A percentile compares a stretch with the other conserved stretches of the same genome.
Conservation (phyloP, 2,329 filamentous ascomycete species). For the Neurospora crassa region DNA sequence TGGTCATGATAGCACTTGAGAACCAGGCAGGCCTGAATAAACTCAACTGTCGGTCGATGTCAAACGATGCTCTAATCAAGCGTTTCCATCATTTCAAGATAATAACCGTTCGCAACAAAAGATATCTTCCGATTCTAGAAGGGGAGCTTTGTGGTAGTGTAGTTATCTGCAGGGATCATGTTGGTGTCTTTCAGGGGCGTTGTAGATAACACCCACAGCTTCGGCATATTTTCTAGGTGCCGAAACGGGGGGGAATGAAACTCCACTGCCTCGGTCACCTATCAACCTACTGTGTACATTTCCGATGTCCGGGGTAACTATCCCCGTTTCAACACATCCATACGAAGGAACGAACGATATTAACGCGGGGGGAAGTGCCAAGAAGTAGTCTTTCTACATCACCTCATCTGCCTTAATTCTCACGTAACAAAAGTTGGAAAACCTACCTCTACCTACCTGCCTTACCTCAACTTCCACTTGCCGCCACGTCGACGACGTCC, state of each 20-base stretch:
- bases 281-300: background rate
- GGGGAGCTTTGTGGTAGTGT: background rate
- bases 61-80: background rate
- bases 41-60: background rate
- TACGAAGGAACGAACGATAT: background rate
- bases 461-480: background rate
- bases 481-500: background rate
- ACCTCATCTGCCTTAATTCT: background rate
- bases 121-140: background rate
- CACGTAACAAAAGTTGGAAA: background rate
- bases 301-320: background rate
- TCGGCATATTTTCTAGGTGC: background rate
- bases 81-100: background rate
- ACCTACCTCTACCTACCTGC: background rate
- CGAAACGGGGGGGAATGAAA: background rate
- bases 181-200: background rate
- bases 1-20: background rate
- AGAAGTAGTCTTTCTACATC: background rate
- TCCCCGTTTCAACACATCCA: background rate
- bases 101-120: background rate
- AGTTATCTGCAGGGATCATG: background rate
- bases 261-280: background rate
- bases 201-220: background rate
- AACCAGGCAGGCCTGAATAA: background rate
- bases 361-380: background rate